Evolutionary conservation across 805 yeast genomes (phyloP).

Genomic region (Osmozyma mogii): DNA sequence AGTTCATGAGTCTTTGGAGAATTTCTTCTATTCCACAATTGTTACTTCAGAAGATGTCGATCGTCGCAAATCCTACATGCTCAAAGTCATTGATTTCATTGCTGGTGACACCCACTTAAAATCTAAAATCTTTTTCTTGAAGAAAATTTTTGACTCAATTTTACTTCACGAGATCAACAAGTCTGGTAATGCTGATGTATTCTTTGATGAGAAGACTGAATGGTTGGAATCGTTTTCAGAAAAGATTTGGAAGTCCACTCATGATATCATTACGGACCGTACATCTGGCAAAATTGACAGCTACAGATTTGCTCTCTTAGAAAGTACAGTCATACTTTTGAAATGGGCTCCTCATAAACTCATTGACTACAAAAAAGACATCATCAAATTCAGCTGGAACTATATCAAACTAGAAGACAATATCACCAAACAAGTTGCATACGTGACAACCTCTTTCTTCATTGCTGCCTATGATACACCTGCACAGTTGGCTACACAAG

Average conservation of each 20-base stretch:
- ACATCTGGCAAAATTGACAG: conserved; percentile 66
- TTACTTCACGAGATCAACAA: conserved; percentile 53
- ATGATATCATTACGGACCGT: conserved; percentile 42
- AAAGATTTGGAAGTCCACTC: conserved; percentile 65
- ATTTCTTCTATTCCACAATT: conserved; percentile 48
- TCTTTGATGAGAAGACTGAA: conserved; percentile 29
- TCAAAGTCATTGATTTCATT: conserved; percentile 40
- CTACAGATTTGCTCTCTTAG: conserved; percentile 70
- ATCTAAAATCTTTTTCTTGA: conserved; percentile 50
- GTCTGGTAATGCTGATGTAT: conserved; percentile 38
- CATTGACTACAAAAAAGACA: conserved; percentile 63
- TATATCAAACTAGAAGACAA: conserved; percentile 83
- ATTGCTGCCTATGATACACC: conserved; percentile 87
- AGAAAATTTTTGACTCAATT: conserved; percentile 56
- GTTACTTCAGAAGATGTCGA: conserved; percentile 43
- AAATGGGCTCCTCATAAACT: conserved; percentile 57
- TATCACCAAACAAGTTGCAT: conserved; percentile 86
- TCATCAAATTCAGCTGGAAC: conserved; percentile 92
- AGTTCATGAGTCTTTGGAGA: conserved; percentile 41
- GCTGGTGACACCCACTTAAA: conserved; percentile 38
- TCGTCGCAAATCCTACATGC: conserved; percentile 44
- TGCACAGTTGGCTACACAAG: conserved; percentile 78
- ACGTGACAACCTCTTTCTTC: conserved; percentile 78
- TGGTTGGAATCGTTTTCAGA: conserved; percentile 64
- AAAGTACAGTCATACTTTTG: conserved; percentile 69